Evolutionary conservation across 441 rosid species (phyloP).

Genomic region (Rhodomyrtus psidioides): DNA sequence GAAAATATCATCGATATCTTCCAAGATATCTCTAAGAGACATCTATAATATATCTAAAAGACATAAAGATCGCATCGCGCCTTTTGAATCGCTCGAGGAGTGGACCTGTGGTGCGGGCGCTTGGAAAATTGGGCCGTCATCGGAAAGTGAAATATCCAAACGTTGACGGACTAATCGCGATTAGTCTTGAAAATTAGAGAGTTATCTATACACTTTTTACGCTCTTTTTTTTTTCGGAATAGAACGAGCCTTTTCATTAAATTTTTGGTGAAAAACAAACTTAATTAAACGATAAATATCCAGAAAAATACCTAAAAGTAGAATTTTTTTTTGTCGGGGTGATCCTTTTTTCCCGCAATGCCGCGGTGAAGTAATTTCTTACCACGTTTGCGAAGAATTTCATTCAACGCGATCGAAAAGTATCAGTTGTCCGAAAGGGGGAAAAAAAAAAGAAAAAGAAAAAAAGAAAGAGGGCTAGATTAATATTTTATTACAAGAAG

Average conservation of each 20-base stretch:
- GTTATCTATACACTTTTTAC: too few relatives aligned
- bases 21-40: too few relatives aligned
- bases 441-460: neutral
- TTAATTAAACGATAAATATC: neutral
- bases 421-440: neutral
- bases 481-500: neutral
- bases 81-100: too few relatives aligned
- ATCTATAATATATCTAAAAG: too few relatives aligned
- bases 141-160: neutral
- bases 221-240: neutral
- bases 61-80: too few relatives aligned
- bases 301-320: neutral
- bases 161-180: accelerated
- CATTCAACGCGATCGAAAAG: neutral
- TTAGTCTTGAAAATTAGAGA: too few relatives aligned
- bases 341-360: neutral
- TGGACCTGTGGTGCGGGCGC: too few relatives aligned
- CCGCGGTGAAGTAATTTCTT: neutral
- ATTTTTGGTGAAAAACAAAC: neutral
- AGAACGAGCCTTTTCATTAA: neutral
- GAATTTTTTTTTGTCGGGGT: neutral
- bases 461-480: accelerated
- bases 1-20: too few relatives aligned
- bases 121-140: too few relatives aligned
- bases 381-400: neutral